Base-by-base conservation (phyloP, 345 rosid species). In the Mallotus nudiflorus region DNA sequence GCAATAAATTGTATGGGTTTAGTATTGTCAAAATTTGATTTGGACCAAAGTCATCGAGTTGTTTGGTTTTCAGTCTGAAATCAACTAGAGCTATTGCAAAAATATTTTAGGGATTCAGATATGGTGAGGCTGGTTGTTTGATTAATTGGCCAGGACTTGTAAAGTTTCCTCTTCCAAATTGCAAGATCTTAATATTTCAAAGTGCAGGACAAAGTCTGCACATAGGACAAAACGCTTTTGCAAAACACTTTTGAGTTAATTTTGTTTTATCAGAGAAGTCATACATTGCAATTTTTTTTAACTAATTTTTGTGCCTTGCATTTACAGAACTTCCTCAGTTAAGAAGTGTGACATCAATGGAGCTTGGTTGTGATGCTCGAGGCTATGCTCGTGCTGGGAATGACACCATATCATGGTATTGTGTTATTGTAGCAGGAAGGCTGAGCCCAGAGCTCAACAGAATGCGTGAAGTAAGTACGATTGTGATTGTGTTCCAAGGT, bases 351-450 rank as follows among this genome's bases (percentile, higher is more conserved):
- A 84, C 95, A 48, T 91, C 98, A 39, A 83, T 77, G 84, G 96
- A 88, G 76, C 87, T 94, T 67, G 98, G 98, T 33, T 94, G 98
- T 76, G 96, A 94, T 81, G 89, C 98, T 31, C 81, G 86, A 25
- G 96, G 98, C 53, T 80, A 89, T 75, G 86, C 97, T 76, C 91
- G 91, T 78, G 97, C 97, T 77, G 98, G 97, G 69, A 82, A 50
- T 77, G 88, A 89, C 63, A 80, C 77, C 31, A 45, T 66, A 31
- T 86, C 87, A 40, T 94, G 98, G 97, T 94, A 94, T 82, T 94
- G 98, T 76, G 93, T 88, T 69, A 81, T 93, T 73, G 80, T 91
- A 73, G 97, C 89, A 19, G 98, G 98, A 81, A 89, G 98, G 79
- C 88, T 67, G 62, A 80, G 98, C 70, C 82, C 80, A 11, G 98